These are phyloP conservation scores for Stagonosporopsis cucurbitacearum DNA, from an alignment of 2,329 filamentous ascomycete genomes.

Conservation along the genomic window DNA sequence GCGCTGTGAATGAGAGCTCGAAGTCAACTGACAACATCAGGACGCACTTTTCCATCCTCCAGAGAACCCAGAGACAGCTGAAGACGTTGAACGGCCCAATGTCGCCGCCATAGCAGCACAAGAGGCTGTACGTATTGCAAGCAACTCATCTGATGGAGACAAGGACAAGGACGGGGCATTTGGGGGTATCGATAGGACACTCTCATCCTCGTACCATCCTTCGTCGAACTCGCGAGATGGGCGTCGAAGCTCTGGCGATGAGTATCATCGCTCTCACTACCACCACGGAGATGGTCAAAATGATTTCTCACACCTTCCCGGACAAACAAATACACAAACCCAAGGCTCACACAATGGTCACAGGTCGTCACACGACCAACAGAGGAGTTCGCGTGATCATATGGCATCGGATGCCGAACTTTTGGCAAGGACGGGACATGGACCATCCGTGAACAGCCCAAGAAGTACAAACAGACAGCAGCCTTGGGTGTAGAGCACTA, in stretches of 20 bases:
- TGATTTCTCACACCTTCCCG: constrained; percentile 1
- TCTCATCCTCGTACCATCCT: not conserved
- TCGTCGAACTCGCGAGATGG: constrained; percentile 8
- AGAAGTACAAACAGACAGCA: constrained; percentile 2
- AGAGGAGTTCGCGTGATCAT: constrained; percentile 3
- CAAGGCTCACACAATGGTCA: not conserved
- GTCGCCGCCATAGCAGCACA: constrained; percentile 37
- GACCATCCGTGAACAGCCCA: not conserved
- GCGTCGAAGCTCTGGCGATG: constrained; percentile 5
- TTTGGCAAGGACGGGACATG: constrained; percentile 11
- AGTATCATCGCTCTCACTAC: not conserved
- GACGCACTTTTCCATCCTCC: constrained; percentile 42
- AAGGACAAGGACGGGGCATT: not conserved
- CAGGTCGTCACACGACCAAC: constrained; percentile 2
- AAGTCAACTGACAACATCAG: constrained; percentile 8
- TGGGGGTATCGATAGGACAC: constrained; percentile 6
- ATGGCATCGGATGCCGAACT: constrained; percentile 15
- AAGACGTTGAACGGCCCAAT: constrained; percentile 42
- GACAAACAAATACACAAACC: constrained; percentile 5
- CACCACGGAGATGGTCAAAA: not conserved
- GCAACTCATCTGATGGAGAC: not conserved
- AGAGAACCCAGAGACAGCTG: constrained; percentile 28
- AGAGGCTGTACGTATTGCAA: constrained; percentile 23
- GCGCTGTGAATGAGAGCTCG: not conserved
- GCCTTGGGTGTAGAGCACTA: constrained; percentile 5